Evolutionary conservation across 768 basidiomycete species (phyloP).

Genomic region (Russula compacta): DNA sequence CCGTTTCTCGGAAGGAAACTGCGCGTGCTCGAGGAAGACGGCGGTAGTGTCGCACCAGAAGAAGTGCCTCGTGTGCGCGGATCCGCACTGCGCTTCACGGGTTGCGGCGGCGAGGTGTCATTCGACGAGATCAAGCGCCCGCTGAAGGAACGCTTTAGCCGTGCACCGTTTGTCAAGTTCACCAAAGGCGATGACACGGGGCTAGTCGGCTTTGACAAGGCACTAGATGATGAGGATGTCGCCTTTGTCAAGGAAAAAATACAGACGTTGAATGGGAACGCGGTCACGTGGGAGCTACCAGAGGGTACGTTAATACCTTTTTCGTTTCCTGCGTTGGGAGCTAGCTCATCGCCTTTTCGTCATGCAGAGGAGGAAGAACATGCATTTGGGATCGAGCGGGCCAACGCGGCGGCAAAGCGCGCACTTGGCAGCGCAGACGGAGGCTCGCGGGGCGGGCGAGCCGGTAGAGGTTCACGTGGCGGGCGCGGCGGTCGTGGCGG

Average conservation of each 20-base stretch:
- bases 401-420: constrained; percentile 55
- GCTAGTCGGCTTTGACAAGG: constrained; percentile 50
- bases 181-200: constrained; percentile 38
- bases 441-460: constrained; percentile 37
- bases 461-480: constrained; percentile 35
- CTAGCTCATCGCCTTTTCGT: background rate
- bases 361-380: constrained; percentile 60
- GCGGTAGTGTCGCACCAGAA: constrained; percentile 35
- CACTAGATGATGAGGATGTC: constrained; percentile 63
- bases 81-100: constrained; percentile 41
- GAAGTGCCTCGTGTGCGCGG: constrained; percentile 37
- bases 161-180: constrained; percentile 41
- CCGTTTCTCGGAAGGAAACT: constrained; percentile 69
- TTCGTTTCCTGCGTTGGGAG: background rate
- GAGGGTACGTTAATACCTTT: constrained; percentile 36
- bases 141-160: constrained; percentile 39
- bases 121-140: constrained; percentile 56
- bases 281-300: constrained; percentile 55
- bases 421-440: constrained; percentile 23
- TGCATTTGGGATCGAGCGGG: constrained; percentile 65
- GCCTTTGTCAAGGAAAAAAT: constrained; percentile 57
- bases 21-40: constrained; percentile 52
- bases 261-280: constrained; percentile 53
- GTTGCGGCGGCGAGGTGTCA: constrained; percentile 46
- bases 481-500: constrained; percentile 21